Evolutionary conservation across 1,284 basidiomycete genomes (phyloP), one percentile per base, ranked within the genome.

Genomic region (Bondarzewia mesenterica): DNA sequence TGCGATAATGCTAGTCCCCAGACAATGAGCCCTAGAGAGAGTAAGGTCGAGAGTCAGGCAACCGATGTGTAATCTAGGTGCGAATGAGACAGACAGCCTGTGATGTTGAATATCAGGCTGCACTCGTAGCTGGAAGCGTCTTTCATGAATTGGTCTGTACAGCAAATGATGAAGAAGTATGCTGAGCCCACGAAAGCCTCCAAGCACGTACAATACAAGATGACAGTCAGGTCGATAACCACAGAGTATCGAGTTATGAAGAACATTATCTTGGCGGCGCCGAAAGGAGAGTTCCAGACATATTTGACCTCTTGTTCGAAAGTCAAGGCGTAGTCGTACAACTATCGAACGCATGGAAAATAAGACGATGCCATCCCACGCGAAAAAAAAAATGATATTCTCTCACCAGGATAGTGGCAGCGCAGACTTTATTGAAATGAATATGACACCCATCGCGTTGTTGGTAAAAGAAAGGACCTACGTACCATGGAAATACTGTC

Each of bases 291-390:
- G 4, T 18, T 12, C 38, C 38, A 40, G 5, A 40, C 6, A 18
- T 18, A 18, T 12, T 22, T 12, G 38, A 40, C 38, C 38, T 40
- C 38, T 22, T 40, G 3, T 7, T 4, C 12, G 38, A 40, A 40
- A 4, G 38, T 40, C 38, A 40, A 18, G 5, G 21, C 16, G 12
- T 22, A 40, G 38, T 40, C 38, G 21, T 40, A 40, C 10, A 40
- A 15, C n/a, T 55, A 54, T 3, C 29, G n/a, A n/a, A n/a, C n/a
- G n/a, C n/a, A n/a, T 32, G 29, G 3, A 32, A 32, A n/a, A n/a
- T 32, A 10, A 32, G 29, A 3, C n/a, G 6, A 32, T 4, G 12
- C 29, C 12, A 32, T 3, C 12, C 29, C n/a, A n/a, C n/a, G n/a
- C 29, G 4, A n/a, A 4, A 12, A 32, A n/a, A 10, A 12, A 4